These are phyloP conservation scores for Teratosphaeria epicoccoides DNA, from an alignment of 2,329 filamentous ascomycete genomes.

Conservation along the genomic window DNA sequence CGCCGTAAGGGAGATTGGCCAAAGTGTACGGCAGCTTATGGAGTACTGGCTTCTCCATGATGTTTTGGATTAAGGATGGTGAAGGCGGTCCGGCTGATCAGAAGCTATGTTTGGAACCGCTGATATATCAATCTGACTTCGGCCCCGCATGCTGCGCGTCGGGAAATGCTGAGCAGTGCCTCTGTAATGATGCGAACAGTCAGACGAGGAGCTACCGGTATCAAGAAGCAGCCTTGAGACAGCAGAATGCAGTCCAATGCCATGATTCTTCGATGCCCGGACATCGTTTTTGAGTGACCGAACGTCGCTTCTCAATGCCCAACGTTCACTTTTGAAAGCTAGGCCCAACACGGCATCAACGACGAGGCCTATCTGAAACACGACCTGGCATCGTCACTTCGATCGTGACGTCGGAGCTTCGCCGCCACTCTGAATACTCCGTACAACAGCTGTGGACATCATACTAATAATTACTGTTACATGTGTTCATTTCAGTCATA, in stretches of 20 bases:
- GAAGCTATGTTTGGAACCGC: neutral
- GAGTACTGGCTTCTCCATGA: conserved; percentile 13
- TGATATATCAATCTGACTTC: neutral
- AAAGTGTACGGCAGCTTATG: conserved; percentile 19
- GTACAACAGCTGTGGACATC: neutral
- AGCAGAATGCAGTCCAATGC: neutral
- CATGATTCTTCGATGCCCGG: neutral
- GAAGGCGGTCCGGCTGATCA: neutral
- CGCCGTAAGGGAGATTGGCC: conserved; percentile 20
- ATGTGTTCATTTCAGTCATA: neutral
- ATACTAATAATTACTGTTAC: neutral
- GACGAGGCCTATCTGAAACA: neutral
- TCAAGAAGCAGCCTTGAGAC: neutral
- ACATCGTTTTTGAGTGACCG: too few relatives aligned
- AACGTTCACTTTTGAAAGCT: neutral
- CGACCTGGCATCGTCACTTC: neutral
- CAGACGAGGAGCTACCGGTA: neutral
- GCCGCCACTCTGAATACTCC: too few relatives aligned
- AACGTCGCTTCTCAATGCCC: neutral
- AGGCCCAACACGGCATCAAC: neutral
- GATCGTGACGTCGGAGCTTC: too few relatives aligned
- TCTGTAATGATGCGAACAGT: neutral
- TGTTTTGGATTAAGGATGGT: neutral
- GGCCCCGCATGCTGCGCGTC: neutral
- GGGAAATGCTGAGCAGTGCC: too few relatives aligned